Evolutionary conservation across 2,329 filamentous ascomycete genomes (phyloP).

Genomic region (Penicillium sp.): DNA sequence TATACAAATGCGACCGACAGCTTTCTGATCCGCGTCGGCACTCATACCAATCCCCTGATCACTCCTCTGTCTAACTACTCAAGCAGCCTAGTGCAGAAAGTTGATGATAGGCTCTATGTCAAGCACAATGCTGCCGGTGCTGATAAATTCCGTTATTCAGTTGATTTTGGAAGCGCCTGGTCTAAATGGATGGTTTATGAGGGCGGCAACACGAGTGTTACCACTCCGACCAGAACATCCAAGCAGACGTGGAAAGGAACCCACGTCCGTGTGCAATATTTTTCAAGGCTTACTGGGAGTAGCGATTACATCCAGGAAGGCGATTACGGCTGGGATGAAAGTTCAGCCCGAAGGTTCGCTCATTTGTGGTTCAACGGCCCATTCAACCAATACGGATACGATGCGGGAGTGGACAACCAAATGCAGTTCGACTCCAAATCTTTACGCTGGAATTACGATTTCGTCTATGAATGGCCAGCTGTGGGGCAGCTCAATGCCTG

Average conservation of each 20-base stretch:
- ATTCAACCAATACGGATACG: constrained; percentile 65
- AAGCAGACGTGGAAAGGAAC: constrained; percentile 61
- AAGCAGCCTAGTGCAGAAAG: constrained; percentile 50
- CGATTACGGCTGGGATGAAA: constrained; percentile 45
- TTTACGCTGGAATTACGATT: constrained; percentile 59
- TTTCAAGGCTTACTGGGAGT: constrained; percentile 59
- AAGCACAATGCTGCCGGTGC: constrained; percentile 62
- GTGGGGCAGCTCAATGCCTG: constrained; percentile 64
- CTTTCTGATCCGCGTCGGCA: constrained; percentile 62
- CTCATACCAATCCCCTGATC: constrained; percentile 59
- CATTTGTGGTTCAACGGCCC: constrained; percentile 63
- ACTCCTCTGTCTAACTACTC: constrained; percentile 63
- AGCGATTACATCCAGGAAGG: constrained; percentile 62
- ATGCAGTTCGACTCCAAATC: constrained; percentile 52
- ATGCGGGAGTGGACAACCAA: constrained; percentile 59
- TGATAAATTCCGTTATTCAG: constrained; percentile 62
- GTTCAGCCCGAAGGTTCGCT: constrained; percentile 54
- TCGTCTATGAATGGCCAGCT: constrained; percentile 65
- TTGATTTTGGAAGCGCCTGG: constrained; percentile 61
- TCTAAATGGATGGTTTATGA: constrained; percentile 59
- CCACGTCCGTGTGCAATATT: constrained; percentile 65
- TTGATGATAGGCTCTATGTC: constrained; percentile 49
- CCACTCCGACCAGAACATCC: constrained; percentile 53
- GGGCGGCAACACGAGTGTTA: constrained; percentile 51
- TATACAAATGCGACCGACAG: constrained; percentile 58